phyloP scores from a whole-genome alignment of 2,329 filamentous ascomycete genomes.

The Xylaria sp. region DNA sequence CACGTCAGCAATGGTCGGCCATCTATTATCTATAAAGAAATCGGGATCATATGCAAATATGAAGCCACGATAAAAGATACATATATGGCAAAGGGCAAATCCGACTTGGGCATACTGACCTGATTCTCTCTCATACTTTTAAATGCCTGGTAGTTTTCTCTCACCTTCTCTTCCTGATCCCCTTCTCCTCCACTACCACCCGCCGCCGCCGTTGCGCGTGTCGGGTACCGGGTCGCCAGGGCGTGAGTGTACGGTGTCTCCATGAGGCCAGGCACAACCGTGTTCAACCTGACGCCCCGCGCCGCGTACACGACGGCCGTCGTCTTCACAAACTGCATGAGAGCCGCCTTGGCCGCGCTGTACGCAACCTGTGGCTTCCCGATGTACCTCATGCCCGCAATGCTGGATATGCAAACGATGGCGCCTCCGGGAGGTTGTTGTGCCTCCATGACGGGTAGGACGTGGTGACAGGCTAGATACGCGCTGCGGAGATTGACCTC shows the following conservation, averaged over 20 bases:
- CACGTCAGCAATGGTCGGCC: background rate
- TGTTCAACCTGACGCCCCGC: conserved; percentile 62
- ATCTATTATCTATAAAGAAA: background rate
- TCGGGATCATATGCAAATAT: no score
- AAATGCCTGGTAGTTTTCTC: conserved; percentile 61
- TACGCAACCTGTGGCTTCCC: conserved; percentile 60
- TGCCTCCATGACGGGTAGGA: conserved; percentile 62
- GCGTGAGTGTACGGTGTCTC: conserved; percentile 63
- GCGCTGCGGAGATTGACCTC: conserved; percentile 67
- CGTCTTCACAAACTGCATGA: conserved; percentile 62
- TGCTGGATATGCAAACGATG: conserved; percentile 61
- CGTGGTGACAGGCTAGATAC: conserved; percentile 63
- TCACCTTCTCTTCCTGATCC: background rate
- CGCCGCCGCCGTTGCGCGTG: background rate
- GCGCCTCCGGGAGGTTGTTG: conserved; percentile 54
- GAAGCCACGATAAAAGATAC: background rate
- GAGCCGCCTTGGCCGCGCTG: conserved; percentile 56
- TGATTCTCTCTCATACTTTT: conserved; percentile 63
- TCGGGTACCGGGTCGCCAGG: conserved; percentile 59
- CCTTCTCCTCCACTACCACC: background rate
- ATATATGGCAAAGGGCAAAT: background rate
- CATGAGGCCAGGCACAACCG: conserved; percentile 67
- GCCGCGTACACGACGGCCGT: conserved; percentile 63
- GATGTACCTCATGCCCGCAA: conserved; percentile 64
- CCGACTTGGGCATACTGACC: conserved; percentile 40